Conservation (phyloP, 352 stramenopile genomes). For the Hyaloperonospora arabidopsidis region DNA sequence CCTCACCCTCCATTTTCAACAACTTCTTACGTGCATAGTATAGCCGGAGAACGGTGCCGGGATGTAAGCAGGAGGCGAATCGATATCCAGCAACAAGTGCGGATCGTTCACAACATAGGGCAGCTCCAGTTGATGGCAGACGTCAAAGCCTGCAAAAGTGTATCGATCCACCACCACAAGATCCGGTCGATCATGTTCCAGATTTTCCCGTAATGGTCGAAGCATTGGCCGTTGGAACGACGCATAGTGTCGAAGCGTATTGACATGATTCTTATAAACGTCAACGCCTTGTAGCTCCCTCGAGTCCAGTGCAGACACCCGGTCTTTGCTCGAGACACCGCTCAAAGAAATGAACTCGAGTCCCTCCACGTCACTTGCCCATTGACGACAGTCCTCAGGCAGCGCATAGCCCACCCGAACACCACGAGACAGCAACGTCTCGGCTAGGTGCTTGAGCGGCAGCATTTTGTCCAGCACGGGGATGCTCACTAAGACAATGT, state of each 20-base stretch:
- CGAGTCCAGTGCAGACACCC: conserved; percentile 20
- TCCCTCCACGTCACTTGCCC: conserved; percentile 61
- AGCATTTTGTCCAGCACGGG: conserved; percentile 78
- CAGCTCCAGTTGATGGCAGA: conserved; percentile 47
- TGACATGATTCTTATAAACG: conserved; percentile 62
- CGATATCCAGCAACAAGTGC: conserved; percentile 78
- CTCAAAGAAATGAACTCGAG: conserved; percentile 79
- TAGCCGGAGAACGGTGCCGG: conserved; percentile 78
- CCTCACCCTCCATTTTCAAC: background rate
- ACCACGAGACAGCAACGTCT: conserved; percentile 62
- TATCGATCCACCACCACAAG: conserved; percentile 75
- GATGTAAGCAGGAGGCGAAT: conserved; percentile 70
- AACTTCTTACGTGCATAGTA: conserved; percentile 57
- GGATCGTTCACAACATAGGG: conserved; percentile 79
- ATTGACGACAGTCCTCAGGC: conserved; percentile 74
- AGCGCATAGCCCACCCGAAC: conserved; percentile 74
- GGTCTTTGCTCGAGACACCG: conserved; percentile 42
- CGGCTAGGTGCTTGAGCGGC: conserved; percentile 69
- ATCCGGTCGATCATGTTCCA: conserved; percentile 56
- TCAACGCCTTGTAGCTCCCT: conserved; percentile 30
- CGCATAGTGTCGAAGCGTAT: conserved; percentile 62
- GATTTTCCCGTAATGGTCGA: conserved; percentile 40
- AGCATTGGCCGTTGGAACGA: conserved; percentile 80
- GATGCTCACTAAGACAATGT: conserved; percentile 79
- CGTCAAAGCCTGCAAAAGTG: conserved; percentile 75